Evolutionary conservation across 345 rosid genomes (phyloP).

Genomic region (Eutrema heterophyllum): DNA sequence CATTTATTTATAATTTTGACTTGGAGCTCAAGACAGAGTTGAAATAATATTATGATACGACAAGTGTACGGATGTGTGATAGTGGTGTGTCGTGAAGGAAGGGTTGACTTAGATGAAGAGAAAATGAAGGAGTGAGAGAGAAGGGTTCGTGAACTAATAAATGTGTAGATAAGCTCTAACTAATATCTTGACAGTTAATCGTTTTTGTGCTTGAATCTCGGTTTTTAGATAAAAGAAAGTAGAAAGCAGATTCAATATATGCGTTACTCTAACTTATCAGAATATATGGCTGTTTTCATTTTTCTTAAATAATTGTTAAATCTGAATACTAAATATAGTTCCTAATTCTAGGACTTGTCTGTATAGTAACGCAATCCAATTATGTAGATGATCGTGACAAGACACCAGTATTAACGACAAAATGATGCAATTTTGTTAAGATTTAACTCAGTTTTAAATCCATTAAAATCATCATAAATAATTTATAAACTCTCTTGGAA

Average conservation of each 20-base stretch:
- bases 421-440: neutral
- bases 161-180: constrained; percentile 19
- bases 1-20: neutral
- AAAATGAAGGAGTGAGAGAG: neutral
- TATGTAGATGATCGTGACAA: neutral
- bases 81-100: constrained; percentile 1
- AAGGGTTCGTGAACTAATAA: constrained; percentile 16
- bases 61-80: constrained; percentile 19
- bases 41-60: neutral
- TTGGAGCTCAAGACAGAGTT: neutral
- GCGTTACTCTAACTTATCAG: neutral
- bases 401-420: neutral
- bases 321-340: neutral
- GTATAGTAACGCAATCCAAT: neutral
- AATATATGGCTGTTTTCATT: neutral
- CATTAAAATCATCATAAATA: neutral
- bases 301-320: neutral
- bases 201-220: neutral
- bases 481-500: neutral
- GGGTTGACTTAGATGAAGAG: constrained; percentile 17
- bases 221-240: neutral
- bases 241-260: neutral
- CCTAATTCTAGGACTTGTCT: neutral
- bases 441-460: neutral
- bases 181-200: neutral